Conservation (phyloP, 2,329 filamentous ascomycete species). For the Cladophialophora psammophila region DNA sequence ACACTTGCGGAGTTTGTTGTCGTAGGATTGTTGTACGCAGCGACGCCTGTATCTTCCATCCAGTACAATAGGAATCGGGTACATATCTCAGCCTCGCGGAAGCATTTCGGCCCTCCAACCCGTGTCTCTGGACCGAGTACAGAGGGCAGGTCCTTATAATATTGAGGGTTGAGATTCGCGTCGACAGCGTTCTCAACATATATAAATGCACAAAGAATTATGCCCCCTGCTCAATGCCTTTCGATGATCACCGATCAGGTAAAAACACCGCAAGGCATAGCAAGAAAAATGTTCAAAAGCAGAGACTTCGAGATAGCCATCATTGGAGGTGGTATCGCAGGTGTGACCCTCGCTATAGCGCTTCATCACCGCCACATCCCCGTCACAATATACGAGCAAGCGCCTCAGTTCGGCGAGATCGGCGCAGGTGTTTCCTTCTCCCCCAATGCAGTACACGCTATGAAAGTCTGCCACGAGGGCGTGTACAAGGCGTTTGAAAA, state of each 20-base stretch:
- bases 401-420: constrained; percentile 58
- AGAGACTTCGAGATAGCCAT: constrained; percentile 43
- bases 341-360: constrained; percentile 40
- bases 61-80: no score
- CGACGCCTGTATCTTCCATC: not conserved
- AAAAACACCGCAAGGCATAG: not conserved
- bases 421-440: constrained; percentile 60
- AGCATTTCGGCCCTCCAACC: constrained; percentile 1
- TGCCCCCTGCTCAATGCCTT: not conserved
- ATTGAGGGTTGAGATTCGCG: not conserved
- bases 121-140: not conserved
- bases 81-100: constrained; percentile 1
- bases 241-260: not conserved
- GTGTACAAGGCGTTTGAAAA: constrained; percentile 53
- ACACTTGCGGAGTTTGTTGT: not conserved
- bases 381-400: constrained; percentile 55
- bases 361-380: constrained; percentile 39
- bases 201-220: not conserved
- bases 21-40: not conserved
- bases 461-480: constrained; percentile 55
- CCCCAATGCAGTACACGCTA: constrained; percentile 58
- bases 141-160: not conserved
- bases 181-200: not conserved
- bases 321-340: constrained; percentile 45
- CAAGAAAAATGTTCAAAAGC: not conserved